Conservation (phyloP, 148 eudicot genomes). For the Nepenthes mirabilis region DNA sequence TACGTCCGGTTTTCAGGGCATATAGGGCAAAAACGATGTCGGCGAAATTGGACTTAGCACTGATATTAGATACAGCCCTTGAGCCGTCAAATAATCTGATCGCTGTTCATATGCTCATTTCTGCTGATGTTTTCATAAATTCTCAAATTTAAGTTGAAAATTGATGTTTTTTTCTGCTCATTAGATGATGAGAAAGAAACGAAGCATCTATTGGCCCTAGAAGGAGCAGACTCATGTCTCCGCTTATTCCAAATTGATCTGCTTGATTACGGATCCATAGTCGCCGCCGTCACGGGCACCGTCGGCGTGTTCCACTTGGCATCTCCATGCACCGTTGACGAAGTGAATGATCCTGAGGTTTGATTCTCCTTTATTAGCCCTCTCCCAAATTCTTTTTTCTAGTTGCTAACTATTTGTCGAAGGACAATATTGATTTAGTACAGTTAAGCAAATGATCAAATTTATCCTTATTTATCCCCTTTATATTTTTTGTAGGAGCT, state of each 20-base stretch:
- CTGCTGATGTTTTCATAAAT: too few species aligned
- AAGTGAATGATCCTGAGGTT: slow-evolving; percentile 66
- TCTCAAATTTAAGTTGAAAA: too few species aligned
- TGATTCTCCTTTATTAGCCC: neutral
- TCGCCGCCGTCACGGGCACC: slow-evolving; percentile 37
- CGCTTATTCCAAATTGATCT: slow-evolving; percentile 68
- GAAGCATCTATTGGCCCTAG: slow-evolving; percentile 51
- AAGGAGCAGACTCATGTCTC: slow-evolving; percentile 51
- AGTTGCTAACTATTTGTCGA: neutral
- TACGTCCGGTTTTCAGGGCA: too few species aligned
- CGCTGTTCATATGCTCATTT: too few species aligned
- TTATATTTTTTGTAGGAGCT: neutral
- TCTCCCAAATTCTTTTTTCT: neutral
- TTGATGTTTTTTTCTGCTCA: too few species aligned
- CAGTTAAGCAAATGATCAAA: too few species aligned
- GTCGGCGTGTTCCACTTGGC: slow-evolving; percentile 82
- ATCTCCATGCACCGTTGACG: slow-evolving; percentile 59
- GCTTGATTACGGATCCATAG: slow-evolving; percentile 62
- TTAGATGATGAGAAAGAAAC: slow-evolving; percentile 67
- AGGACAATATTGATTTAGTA: too few species aligned
- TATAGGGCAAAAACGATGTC: too few species aligned
- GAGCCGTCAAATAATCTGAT: too few species aligned
- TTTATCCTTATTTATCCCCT: neutral
- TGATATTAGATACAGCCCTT: too few species aligned
- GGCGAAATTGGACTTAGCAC: too few species aligned